phyloP scores from a whole-genome alignment of 2,329 filamentous ascomycete species.

The Fusarium anthophilum region DNA sequence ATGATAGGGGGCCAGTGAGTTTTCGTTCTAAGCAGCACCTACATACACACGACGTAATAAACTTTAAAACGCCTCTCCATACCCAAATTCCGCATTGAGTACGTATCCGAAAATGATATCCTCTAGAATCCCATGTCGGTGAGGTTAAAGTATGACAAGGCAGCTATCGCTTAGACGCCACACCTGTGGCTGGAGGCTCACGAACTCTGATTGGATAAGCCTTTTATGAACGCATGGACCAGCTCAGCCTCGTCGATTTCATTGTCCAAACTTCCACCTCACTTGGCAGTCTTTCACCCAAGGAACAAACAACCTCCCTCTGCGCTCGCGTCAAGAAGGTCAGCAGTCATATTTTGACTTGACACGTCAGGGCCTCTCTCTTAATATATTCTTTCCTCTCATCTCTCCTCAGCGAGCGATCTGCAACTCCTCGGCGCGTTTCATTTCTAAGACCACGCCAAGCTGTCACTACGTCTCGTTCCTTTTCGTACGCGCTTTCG shows the following conservation, averaged over 20 bases:
- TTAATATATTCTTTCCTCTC: slow-evolving; percentile 3
- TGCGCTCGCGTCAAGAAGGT: slow-evolving; percentile 35
- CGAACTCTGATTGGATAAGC: slow-evolving; percentile 30
- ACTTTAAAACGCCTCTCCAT: neutral
- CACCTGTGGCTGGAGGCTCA: neutral
- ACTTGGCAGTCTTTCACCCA: slow-evolving; percentile 15
- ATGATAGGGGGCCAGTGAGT: neutral
- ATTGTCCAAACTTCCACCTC: slow-evolving; percentile 32
- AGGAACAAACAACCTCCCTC: slow-evolving; percentile 3
- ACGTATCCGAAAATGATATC: neutral
- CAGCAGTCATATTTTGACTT: slow-evolving; percentile 32
- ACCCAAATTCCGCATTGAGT: neutral
- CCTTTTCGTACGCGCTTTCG: slow-evolving; percentile 14
- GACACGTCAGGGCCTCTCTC: slow-evolving; percentile 20
- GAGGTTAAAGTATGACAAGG: neutral
- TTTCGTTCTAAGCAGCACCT: neutral
- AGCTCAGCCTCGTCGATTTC: slow-evolving; percentile 39
- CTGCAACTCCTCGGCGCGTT: slow-evolving; percentile 14
- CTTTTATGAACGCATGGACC: slow-evolving; percentile 7
- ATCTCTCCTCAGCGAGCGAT: neutral
- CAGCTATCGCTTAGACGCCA: neutral
- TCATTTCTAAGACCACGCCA: neutral
- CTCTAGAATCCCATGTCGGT: neutral
- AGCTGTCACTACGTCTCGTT: slow-evolving; percentile 4
- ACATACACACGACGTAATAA: neutral